Base-by-base conservation (phyloP, 257 asterid species). In the Lithospermum erythrorhizon region DNA sequence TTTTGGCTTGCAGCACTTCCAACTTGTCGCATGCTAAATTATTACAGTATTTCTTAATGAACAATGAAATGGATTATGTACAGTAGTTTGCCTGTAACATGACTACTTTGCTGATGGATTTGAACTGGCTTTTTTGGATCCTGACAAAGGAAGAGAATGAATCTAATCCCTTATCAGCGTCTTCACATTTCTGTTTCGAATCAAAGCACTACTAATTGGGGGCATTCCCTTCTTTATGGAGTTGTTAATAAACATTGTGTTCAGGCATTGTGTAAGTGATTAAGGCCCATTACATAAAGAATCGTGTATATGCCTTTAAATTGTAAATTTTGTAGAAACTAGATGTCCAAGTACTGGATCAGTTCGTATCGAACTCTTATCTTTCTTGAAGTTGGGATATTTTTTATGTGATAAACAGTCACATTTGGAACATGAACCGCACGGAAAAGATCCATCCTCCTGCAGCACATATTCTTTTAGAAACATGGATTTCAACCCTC, bases 71-170 rank as follows among this genome's bases (percentile, higher is more conserved):
- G 8, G 7, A 25, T 55, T 35, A 7, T 57, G 35, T n/a, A n/a
- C n/a, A n/a, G n/a, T 41, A 18, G 56, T 52, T 52, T 1, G 25
- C 20, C 16, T 9, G 10, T 52, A 19, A 52, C 35, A 10, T 65
- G 64, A 68, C 15, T 41, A 62, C 53, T 70, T 59, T 41, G 5
- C 22, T 30, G 21, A 15, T 63, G 21, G 55, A 35, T 48, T 13
- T 59, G 56, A 21, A 54, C 58, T 62, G 51, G 58, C 51, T 63
- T 55, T 10, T 20, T 23, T 3, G 11, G 17, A n/a, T 53, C 21
- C 14, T 53, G 49, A 41, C 18, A 7, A 14, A 41, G 16, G 49
- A 3, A 14, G 49, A 11, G 2, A 41, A 1, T 14, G 49, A 41
- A 41, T 11, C 18, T 11, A 41, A 41, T 41, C 49, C 49, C 17